Conservation (phyloP, 108 stramenopile genomes). For the Fragilaria crotonensis region DNA sequence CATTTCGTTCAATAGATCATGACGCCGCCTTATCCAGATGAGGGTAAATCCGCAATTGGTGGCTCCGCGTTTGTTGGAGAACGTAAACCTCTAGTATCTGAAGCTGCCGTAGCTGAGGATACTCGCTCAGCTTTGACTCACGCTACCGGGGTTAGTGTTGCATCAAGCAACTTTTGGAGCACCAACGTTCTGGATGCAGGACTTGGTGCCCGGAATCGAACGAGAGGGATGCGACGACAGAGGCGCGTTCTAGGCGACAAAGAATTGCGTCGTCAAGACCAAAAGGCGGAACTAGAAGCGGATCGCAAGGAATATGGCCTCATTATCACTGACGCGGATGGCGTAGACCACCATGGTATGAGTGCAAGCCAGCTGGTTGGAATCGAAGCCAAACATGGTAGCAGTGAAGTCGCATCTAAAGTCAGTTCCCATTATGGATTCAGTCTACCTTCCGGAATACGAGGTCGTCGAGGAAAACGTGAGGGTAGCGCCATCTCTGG, state of each 20-base stretch:
- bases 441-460: background rate
- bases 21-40: background rate
- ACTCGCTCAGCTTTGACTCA: too few relatives aligned
- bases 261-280: background rate
- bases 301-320: background rate
- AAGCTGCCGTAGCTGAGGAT: too few relatives aligned
- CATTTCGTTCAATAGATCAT: slow-evolving; percentile 1
- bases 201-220: background rate
- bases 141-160: too few relatives aligned
- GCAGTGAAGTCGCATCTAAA: background rate
- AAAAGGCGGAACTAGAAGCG: background rate
- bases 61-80: too few relatives aligned
- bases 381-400: background rate
- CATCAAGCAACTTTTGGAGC: background rate
- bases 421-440: background rate
- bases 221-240: background rate
- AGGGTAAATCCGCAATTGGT: background rate
- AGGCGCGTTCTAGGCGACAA: background rate
- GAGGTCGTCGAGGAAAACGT: background rate
- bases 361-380: background rate
- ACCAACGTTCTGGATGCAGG: background rate
- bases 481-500: background rate
- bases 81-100: too few relatives aligned
- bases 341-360: background rate
- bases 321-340: background rate